Percentiles rank a stretch among this genome's conserved stretches.
These are phyloP conservation scores for Paramecium caudatum DNA, from an alignment of 73 alveolate species.

Conservation along the genomic window DNA sequence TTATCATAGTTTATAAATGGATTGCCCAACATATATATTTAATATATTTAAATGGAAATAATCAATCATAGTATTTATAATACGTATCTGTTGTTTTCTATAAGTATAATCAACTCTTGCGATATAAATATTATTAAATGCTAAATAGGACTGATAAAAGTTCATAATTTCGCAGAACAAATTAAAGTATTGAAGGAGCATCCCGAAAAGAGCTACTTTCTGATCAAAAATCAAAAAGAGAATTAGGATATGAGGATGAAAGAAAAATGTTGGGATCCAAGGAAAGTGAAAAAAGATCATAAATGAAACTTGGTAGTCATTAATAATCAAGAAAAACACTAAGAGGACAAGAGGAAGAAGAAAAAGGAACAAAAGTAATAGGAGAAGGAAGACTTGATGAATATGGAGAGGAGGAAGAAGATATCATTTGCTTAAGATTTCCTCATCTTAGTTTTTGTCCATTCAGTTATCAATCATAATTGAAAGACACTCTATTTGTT, in stretches of 20 bases:
- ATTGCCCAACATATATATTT: neutral
- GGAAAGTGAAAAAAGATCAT: slow-evolving; percentile 33
- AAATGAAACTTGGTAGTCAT: slow-evolving; percentile 34
- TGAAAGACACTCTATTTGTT: slow-evolving; percentile 71
- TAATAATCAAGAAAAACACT: slow-evolving; percentile 71
- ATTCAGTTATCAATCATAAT: slow-evolving; percentile 82
- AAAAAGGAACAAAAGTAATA: slow-evolving; percentile 39
- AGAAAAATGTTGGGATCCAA: slow-evolving; percentile 52
- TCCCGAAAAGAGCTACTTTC: slow-evolving; percentile 10
- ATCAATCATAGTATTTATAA: too few relatives aligned
- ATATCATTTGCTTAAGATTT: slow-evolving; percentile 90
- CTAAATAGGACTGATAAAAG: slow-evolving; percentile 45
- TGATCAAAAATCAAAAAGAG: slow-evolving; percentile 42
- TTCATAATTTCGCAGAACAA: slow-evolving; percentile 4
- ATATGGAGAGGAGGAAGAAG: slow-evolving; percentile 93
- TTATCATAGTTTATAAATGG: neutral
- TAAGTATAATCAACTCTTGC: too few relatives aligned
- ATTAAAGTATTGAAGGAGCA: slow-evolving; percentile 34
- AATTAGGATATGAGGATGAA: slow-evolving; percentile 1
- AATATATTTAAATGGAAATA: too few relatives aligned
- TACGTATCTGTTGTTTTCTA: too few relatives aligned
- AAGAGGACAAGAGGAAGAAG: slow-evolving; percentile 62
- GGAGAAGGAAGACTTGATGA: slow-evolving; percentile 79
- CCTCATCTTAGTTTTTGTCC: slow-evolving; percentile 95
- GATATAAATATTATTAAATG: too few relatives aligned